A percentile compares a stretch with the other conserved stretches of the same genome.
phyloP scores from a whole-genome alignment of 2,329 filamentous ascomycete species.

The Trichoderma sp. region DNA sequence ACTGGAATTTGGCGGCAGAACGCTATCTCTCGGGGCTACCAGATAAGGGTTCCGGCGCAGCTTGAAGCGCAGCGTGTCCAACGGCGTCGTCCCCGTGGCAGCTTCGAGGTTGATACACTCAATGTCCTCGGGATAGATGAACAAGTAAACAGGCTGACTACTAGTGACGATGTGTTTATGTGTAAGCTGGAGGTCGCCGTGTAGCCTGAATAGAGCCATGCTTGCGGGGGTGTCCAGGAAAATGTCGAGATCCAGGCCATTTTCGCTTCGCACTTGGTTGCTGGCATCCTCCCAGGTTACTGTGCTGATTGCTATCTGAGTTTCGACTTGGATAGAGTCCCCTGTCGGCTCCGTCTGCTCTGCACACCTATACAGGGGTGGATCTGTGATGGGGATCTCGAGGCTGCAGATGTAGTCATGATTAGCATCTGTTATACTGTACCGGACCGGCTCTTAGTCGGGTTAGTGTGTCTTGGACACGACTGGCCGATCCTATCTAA shows the following conservation, averaged over 20 bases:
- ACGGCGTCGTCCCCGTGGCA: neutral
- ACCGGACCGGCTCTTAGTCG: neutral
- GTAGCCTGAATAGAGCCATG: conserved; percentile 1
- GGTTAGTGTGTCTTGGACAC: neutral
- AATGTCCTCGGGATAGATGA: conserved; percentile 7
- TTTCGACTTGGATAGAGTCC: neutral
- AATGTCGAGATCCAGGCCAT: conserved; percentile 3
- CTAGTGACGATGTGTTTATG: neutral
- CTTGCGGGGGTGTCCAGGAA: neutral
- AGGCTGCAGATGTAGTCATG: neutral
- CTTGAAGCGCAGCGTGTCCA: neutral
- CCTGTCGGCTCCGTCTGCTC: neutral
- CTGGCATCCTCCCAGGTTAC: neutral
- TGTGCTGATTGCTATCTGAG: neutral
- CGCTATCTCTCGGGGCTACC: neutral
- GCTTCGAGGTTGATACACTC: neutral
- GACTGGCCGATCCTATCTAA: neutral
- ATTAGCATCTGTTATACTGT: neutral
- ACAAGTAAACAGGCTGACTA: conserved; percentile 5
- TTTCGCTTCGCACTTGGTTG: neutral
- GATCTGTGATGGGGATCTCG: neutral
- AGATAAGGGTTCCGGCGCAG: neutral
- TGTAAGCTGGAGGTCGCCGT: conserved; percentile 3
- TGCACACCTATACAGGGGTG: neutral
- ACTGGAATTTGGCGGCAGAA: neutral